phyloP scores from a whole-genome alignment of 768 basidiomycete genomes.

The Phylloporus rhodoxanthus region DNA sequence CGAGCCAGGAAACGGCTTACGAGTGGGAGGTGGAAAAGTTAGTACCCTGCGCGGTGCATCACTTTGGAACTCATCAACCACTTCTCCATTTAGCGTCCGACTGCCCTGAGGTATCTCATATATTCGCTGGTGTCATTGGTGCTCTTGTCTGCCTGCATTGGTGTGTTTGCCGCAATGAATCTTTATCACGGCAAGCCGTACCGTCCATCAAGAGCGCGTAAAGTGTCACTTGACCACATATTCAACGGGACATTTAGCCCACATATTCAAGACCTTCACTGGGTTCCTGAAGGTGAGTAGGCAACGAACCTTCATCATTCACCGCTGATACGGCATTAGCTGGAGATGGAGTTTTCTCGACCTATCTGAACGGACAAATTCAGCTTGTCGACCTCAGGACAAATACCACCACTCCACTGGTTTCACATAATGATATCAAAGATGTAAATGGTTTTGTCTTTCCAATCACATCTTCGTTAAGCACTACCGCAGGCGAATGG shows the following conservation, averaged over 20 bases:
- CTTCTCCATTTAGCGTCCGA: conserved; percentile 34
- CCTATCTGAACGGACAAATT: conserved; percentile 56
- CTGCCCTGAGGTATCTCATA: conserved; percentile 57
- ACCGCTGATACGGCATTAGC: conserved; percentile 43
- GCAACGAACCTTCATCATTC: background rate
- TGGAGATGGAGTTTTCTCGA: conserved; percentile 89
- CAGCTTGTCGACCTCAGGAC: conserved; percentile 76
- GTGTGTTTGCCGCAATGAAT: conserved; percentile 67
- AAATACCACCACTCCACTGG: conserved; percentile 59
- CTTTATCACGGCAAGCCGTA: conserved; percentile 54
- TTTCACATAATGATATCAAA: conserved; percentile 52
- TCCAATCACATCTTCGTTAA: background rate
- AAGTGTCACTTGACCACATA: conserved; percentile 82
- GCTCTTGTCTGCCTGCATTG: conserved; percentile 59
- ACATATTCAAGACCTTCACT: conserved; percentile 48
- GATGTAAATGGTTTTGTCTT: conserved; percentile 43
- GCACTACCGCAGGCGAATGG: conserved; percentile 46
- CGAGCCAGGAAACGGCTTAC: conserved; percentile 28
- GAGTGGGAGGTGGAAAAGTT: conserved; percentile 36
- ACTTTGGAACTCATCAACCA: conserved; percentile 6
- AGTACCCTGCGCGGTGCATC: conserved; percentile 10
- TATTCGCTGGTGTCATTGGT: conserved; percentile 57
- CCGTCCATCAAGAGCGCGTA: conserved; percentile 49
- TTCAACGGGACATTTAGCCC: conserved; percentile 85
- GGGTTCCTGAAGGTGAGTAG: conserved; percentile 85